Evolutionary conservation across 768 basidiomycete genomes (phyloP).

Genomic region (Gloeopeniophorella convolvens): DNA sequence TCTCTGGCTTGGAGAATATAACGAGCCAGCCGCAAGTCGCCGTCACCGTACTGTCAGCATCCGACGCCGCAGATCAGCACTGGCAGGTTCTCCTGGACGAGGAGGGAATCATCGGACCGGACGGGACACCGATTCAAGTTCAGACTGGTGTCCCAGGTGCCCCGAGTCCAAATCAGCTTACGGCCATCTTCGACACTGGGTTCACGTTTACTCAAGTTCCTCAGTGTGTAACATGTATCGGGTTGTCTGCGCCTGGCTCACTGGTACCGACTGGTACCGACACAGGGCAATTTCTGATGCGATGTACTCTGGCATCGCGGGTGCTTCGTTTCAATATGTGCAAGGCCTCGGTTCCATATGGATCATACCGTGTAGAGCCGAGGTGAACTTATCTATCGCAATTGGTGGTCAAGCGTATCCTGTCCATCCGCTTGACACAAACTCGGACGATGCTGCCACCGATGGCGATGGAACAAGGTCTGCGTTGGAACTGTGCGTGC

Average conservation of each 20-base stretch:
- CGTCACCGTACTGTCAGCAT: conserved; percentile 15
- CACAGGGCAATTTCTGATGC: conserved; percentile 25
- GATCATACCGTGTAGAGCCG: conserved; percentile 29
- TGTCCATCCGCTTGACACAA: conserved; percentile 32
- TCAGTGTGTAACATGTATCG: conserved; percentile 17
- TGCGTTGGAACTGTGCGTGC: conserved; percentile 29
- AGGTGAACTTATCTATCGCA: conserved; percentile 31
- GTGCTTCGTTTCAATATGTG: conserved; percentile 24
- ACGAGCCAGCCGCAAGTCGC: conserved; percentile 25
- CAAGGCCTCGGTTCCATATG: conserved; percentile 24
- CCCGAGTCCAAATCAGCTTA: conserved; percentile 21
- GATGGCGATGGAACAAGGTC: conserved; percentile 25
- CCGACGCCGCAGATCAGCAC: conserved; percentile 23
- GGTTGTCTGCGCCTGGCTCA: neutral
- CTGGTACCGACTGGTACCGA: neutral
- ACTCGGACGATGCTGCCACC: conserved; percentile 21
- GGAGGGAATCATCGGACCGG: conserved; percentile 32
- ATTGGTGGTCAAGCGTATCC: conserved; percentile 29
- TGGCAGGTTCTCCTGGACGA: conserved; percentile 29
- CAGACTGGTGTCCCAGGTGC: conserved; percentile 20
- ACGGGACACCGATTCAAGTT: conserved; percentile 26
- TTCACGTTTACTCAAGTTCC: conserved; percentile 32
- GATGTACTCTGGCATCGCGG: conserved; percentile 31
- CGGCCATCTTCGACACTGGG: conserved; percentile 27
- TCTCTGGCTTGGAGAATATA: conserved; percentile 26